These are phyloP conservation scores for Hericium rajendrae DNA, from an alignment of 768 basidiomycete genomes.

Conservation along the genomic window DNA sequence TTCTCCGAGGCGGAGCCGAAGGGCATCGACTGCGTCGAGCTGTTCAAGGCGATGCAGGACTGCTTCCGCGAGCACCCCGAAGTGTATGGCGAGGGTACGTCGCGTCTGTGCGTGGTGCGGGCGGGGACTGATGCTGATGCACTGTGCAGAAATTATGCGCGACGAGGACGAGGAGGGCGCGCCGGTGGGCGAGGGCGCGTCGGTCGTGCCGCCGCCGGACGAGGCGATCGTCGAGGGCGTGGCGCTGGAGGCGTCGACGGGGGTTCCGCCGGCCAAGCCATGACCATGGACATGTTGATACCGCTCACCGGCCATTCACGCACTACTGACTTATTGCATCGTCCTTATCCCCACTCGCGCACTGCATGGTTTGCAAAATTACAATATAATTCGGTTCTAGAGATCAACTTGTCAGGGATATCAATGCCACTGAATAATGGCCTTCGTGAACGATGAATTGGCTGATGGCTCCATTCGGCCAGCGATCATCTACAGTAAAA, in stretches of 20 bases:
- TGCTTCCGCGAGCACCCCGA: conserved; percentile 97
- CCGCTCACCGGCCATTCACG: not conserved
- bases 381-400: not conserved
- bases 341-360: conserved; percentile 13
- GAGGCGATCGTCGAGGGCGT: not conserved
- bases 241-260: not conserved
- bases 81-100: conserved; percentile 86
- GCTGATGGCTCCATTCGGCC: too few relatives aligned
- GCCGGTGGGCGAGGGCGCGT: not conserved
- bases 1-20: conserved; percentile 93
- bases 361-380: conserved; percentile 7
- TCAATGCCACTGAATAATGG: too few relatives aligned
- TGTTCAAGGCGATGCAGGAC: conserved; percentile 94
- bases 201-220: not conserved
- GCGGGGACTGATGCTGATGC: not conserved
- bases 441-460: too few relatives aligned
- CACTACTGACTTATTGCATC: conserved; percentile 4
- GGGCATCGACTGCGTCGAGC: conserved; percentile 95
- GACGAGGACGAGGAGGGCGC: conserved; percentile 11
- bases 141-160: conserved; percentile 9
- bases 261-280: not conserved
- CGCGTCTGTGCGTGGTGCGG: not conserved
- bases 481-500: too few relatives aligned
- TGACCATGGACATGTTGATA: not conserved
- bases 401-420: too few relatives aligned